Percentiles rank a stretch among this genome's conserved stretches.
Evolutionary conservation across 2,329 filamentous ascomycete genomes (phyloP).

Genomic region (Fusarium coicis): DNA sequence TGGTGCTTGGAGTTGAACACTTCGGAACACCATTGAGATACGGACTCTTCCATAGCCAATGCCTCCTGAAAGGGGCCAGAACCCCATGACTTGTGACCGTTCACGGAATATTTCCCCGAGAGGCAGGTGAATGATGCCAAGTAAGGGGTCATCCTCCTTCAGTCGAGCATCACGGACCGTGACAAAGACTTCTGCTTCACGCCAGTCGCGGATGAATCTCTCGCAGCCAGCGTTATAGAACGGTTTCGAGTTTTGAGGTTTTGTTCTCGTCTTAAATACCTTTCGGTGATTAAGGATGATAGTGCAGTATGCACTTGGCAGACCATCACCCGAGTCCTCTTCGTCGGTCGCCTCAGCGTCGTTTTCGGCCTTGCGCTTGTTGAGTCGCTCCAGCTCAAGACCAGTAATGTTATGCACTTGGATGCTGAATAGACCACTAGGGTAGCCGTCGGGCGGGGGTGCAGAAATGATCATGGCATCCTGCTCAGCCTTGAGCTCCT

Average conservation of each 20-base stretch:
- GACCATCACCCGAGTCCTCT: slow-evolving; percentile 70
- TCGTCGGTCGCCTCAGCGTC: slow-evolving; percentile 61
- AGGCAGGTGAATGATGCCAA: slow-evolving; percentile 77
- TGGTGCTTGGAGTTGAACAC: slow-evolving; percentile 71
- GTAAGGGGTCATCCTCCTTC: slow-evolving; percentile 74
- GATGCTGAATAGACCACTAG: slow-evolving; percentile 74
- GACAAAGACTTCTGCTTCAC: slow-evolving; percentile 73
- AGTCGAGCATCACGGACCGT: slow-evolving; percentile 74
- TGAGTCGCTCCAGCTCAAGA: slow-evolving; percentile 69
- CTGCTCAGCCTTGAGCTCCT: slow-evolving; percentile 70
- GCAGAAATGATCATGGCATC: slow-evolving; percentile 75
- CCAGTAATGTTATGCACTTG: slow-evolving; percentile 80
- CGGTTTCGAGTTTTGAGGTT: slow-evolving; percentile 81
- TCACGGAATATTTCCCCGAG: slow-evolving; percentile 70
- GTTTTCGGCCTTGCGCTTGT: slow-evolving; percentile 62
- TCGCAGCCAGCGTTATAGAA: slow-evolving; percentile 84
- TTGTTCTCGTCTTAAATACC: slow-evolving; percentile 76
- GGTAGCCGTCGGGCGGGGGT: slow-evolving; percentile 69
- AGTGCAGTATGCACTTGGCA: slow-evolving; percentile 78
- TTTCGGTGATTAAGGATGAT: slow-evolving; percentile 79
- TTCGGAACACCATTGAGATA: slow-evolving; percentile 79
- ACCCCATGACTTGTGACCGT: slow-evolving; percentile 71
- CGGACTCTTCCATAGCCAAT: slow-evolving; percentile 77
- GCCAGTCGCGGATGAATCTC: slow-evolving; percentile 76
- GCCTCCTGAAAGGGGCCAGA: slow-evolving; percentile 75